Conservation (phyloP, 352 stramenopile genomes). For the Thraustochytrium sp. region DNA sequence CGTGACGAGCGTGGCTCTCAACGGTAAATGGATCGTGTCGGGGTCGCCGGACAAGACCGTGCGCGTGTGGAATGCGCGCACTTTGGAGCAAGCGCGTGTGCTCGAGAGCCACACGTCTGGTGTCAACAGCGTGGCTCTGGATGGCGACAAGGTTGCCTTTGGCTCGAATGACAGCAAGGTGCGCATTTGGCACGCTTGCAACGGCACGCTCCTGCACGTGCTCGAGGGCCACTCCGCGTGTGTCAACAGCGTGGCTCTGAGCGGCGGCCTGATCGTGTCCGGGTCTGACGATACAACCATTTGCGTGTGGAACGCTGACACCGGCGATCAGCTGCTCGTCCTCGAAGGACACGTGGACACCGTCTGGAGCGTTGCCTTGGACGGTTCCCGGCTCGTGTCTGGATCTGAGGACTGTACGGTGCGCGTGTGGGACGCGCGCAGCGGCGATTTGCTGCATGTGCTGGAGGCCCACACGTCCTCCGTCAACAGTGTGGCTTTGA, state of each 20-base stretch:
- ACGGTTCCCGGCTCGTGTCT: too few relatives aligned
- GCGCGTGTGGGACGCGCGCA: background rate
- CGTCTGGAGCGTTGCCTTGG: too few relatives aligned
- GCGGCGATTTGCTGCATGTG: background rate
- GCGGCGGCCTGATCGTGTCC: too few relatives aligned
- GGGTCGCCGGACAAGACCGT: background rate
- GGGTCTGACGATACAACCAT: too few relatives aligned
- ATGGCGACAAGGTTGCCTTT: background rate
- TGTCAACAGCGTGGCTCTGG: background rate
- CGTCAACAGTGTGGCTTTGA: background rate
- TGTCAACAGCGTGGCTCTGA: too few relatives aligned
- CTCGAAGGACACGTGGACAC: too few relatives aligned
- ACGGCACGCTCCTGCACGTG: background rate
- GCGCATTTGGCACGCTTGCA: background rate
- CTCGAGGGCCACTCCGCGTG: background rate
- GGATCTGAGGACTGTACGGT: background rate
- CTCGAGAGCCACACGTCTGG: background rate
- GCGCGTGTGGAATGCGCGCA: background rate
- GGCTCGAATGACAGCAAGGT: background rate
- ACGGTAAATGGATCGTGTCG: background rate
- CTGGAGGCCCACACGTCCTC: background rate
- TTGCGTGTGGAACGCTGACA: too few relatives aligned
- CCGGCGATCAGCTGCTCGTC: too few relatives aligned
- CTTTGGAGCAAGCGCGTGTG: background rate
- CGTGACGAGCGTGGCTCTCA: background rate